Evolutionary conservation across 2,329 filamentous ascomycete genomes (phyloP).

Genomic region (Trichoderma endophyticum): DNA sequence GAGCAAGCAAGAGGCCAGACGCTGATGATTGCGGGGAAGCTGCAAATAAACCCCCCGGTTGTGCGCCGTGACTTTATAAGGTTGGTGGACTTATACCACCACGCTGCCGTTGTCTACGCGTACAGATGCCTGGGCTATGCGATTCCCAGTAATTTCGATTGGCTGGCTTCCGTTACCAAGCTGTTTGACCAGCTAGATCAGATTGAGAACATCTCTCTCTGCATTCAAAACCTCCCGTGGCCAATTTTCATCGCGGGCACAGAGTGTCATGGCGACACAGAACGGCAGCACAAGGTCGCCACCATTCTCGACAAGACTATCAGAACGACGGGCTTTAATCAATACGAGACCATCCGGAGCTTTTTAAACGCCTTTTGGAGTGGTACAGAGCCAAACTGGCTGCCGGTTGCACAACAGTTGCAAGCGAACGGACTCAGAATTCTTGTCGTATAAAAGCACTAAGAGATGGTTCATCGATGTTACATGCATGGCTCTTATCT

Average conservation of each 20-base stretch:
- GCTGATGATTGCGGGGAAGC: slow-evolving; percentile 27
- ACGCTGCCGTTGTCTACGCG: slow-evolving; percentile 29
- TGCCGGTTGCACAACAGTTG: slow-evolving; percentile 24
- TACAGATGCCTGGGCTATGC: slow-evolving; percentile 28
- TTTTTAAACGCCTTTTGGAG: slow-evolving; percentile 29
- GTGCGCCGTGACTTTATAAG: slow-evolving; percentile 28
- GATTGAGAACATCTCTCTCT: slow-evolving; percentile 26
- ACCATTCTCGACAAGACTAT: slow-evolving; percentile 22
- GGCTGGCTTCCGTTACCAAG: slow-evolving; percentile 20
- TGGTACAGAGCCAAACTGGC: slow-evolving; percentile 27
- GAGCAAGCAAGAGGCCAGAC: slow-evolving; percentile 29
- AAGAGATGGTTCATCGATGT: neutral
- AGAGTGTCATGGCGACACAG: slow-evolving; percentile 25
- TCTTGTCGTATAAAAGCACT: slow-evolving; percentile 21
- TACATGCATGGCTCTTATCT: slow-evolving; percentile 19
- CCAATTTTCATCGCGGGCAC: slow-evolving; percentile 30
- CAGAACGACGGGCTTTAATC: slow-evolving; percentile 25
- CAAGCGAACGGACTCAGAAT: slow-evolving; percentile 26
- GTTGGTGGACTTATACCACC: slow-evolving; percentile 30
- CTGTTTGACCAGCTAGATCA: slow-evolving; percentile 25
- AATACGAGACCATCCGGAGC: slow-evolving; percentile 24
- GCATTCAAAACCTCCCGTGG: slow-evolving; percentile 32
- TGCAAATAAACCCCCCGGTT: slow-evolving; percentile 22
- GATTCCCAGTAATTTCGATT: slow-evolving; percentile 18
- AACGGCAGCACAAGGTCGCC: slow-evolving; percentile 22